A percentile compares a stretch with the other conserved stretches of the same genome.
Conservation (phyloP, 345 rosid genomes). For the Hibiscus trionum region DNA sequence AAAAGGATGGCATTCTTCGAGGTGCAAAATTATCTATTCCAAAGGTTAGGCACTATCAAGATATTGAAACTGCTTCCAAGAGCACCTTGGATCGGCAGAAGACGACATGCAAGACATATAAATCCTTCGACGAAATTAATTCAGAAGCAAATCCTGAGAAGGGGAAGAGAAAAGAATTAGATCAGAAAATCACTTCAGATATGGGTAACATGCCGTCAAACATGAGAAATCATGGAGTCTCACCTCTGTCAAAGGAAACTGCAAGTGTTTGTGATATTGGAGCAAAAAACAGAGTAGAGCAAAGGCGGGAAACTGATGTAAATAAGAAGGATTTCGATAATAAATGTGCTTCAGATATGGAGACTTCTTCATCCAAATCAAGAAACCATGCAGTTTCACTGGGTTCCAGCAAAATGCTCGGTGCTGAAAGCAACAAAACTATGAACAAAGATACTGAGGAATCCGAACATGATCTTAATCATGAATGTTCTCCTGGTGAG, state of each 20-base stretch:
- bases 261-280: constrained; percentile 16
- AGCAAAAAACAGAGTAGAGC: constrained; percentile 22
- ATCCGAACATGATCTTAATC: constrained; percentile 21
- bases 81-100: constrained; percentile 29
- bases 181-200: constrained; percentile 19
- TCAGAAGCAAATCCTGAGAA: constrained; percentile 14
- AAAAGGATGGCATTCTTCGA: constrained; percentile 19
- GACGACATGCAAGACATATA: constrained; percentile 26
- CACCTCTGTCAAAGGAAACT: constrained; percentile 23
- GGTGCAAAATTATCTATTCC: constrained; percentile 29
- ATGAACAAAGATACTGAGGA: constrained; percentile 28
- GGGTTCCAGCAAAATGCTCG: constrained; percentile 18
- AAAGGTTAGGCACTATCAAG: constrained; percentile 28
- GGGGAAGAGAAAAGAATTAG: not conserved
- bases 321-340: constrained; percentile 3
- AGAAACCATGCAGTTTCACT: constrained; percentile 10
- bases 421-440: constrained; percentile 16
- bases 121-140: constrained; percentile 17
- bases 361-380: constrained; percentile 23
- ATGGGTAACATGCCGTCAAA: constrained; percentile 12
- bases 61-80: constrained; percentile 37
- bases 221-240: constrained; percentile 22
- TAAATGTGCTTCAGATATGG: constrained; percentile 15
- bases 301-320: constrained; percentile 17
- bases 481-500: constrained; percentile 25